phyloP scores from a whole-genome alignment of 2,329 filamentous ascomycete species.

The Aspergillus terreus region DNA sequence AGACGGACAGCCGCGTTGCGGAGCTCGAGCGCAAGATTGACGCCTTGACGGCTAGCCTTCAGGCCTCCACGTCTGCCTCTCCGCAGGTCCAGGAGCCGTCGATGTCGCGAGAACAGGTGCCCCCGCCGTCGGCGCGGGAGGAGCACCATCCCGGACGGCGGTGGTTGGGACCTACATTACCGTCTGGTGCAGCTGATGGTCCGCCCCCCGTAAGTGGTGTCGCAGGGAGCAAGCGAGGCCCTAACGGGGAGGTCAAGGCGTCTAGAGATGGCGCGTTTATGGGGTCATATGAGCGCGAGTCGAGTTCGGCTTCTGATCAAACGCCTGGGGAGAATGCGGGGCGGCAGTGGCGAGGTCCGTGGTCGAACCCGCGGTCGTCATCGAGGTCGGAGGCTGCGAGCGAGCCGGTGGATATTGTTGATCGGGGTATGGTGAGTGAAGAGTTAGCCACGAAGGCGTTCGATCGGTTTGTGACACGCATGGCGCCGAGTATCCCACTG shows the following conservation, averaged over 20 bases:
- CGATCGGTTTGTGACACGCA: conserved; percentile 51
- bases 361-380: background rate
- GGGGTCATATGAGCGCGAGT: background rate
- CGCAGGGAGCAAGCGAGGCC: conserved; percentile 29
- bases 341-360: conserved; percentile 21
- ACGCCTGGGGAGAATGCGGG: conserved; percentile 10
- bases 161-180: conserved; percentile 22
- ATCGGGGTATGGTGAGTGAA: conserved; percentile 49
- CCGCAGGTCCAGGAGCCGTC: conserved; percentile 10
- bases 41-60: conserved; percentile 74
- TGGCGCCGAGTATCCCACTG: conserved; percentile 55
- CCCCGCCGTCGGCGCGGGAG: conserved; percentile 7
- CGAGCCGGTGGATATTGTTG: conserved; percentile 46
- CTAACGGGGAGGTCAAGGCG: conserved; percentile 28
- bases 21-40: conserved; percentile 93
- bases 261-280: conserved; percentile 2
- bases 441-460: conserved; percentile 56
- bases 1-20: conserved; percentile 82
- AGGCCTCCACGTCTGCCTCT: conserved; percentile 47
- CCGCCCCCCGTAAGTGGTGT: conserved; percentile 1
- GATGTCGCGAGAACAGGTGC: background rate
- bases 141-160: conserved; percentile 36
- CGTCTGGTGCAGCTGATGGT: conserved; percentile 1
- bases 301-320: conserved; percentile 21
- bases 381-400: conserved; percentile 16